A percentile compares a stretch with the other conserved stretches of the same genome.
Evolutionary conservation across 2,329 filamentous ascomycete genomes (phyloP).

Genomic region (Tympanopsis confertula): DNA sequence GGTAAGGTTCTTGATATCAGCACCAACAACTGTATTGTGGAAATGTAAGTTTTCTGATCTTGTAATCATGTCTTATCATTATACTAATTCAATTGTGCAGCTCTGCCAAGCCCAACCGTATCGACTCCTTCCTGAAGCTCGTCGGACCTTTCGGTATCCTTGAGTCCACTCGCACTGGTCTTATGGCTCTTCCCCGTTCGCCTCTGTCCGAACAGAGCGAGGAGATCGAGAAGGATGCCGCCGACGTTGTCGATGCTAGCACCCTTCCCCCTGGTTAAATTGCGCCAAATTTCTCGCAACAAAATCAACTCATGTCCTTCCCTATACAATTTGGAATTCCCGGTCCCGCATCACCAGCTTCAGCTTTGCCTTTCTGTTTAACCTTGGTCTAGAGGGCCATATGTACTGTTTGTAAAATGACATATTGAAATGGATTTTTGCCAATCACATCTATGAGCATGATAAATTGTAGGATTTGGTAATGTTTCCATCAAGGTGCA

Average conservation of each 20-base stretch:
- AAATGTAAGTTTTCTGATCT: conserved; percentile 59
- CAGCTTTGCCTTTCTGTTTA: too few relatives aligned
- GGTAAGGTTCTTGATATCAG: conserved; percentile 97
- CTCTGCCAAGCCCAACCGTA: conserved; percentile 83
- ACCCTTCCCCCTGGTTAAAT: conserved; percentile 77
- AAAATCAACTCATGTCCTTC: too few relatives aligned
- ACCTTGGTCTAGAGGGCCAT: too few relatives aligned
- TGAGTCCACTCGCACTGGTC: conserved; percentile 85
- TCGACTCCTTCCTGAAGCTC: conserved; percentile 96
- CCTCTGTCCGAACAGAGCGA: conserved; percentile 69
- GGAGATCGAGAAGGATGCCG: conserved; percentile 66
- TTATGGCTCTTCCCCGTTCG: conserved; percentile 93
- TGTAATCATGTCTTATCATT: conserved; percentile 4
- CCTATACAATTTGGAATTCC: too few relatives aligned
- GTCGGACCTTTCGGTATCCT: conserved; percentile 90
- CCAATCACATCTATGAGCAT: too few relatives aligned
- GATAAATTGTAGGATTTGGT: too few relatives aligned
- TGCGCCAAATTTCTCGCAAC: too few relatives aligned
- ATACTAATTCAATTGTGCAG: conserved; percentile 26
- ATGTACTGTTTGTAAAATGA: too few relatives aligned
- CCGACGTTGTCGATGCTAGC: conserved; percentile 90
- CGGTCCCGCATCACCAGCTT: too few relatives aligned
- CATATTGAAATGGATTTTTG: too few relatives aligned
- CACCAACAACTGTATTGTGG: conserved; percentile 96
- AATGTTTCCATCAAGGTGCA: too few relatives aligned